Percentiles rank a stretch among this genome's conserved stretches.
Evolutionary conservation across 208 protist species (phyloP).

Genomic region (Acanthamoeba lenticulata): DNA sequence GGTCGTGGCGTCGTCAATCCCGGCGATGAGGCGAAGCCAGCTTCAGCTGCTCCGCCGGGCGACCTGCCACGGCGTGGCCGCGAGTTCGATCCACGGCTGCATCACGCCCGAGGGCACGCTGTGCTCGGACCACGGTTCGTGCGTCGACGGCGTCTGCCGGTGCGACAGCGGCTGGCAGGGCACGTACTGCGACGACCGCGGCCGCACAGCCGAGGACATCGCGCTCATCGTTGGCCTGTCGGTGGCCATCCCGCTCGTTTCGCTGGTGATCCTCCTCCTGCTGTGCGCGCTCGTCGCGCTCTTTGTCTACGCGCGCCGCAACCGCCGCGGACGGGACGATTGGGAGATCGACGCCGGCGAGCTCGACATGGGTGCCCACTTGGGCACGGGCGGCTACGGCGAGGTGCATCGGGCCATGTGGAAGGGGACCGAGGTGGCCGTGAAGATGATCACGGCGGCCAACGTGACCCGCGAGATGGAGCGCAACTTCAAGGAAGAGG

Average conservation of each 20-base stretch:
- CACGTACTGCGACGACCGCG: background rate
- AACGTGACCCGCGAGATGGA: background rate
- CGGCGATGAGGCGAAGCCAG: background rate
- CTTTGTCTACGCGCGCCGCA: no score
- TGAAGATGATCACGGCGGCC: background rate
- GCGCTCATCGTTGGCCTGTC: background rate
- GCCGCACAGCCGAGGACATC: background rate
- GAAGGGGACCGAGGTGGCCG: background rate
- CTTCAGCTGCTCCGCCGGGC: background rate
- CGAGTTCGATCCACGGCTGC: background rate
- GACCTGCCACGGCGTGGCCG: background rate
- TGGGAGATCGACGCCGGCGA: background rate
- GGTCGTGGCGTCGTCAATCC: background rate
- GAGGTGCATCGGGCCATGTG: background rate
- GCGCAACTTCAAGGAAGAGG: constrained; percentile 6
- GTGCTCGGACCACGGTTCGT: background rate
- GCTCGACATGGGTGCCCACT: background rate
- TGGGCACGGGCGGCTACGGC: background rate
- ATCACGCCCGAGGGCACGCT: background rate
- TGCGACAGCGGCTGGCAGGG: background rate
- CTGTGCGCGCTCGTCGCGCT: no score
- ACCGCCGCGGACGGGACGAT: background rate
- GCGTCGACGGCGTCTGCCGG: background rate
- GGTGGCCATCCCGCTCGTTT: background rate
- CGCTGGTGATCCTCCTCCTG: no score